Percentiles rank a stretch among this genome's conserved stretches.
These are phyloP conservation scores for Eucalyptus pauciflora DNA, from an alignment of 345 rosid genomes.

Conservation along the genomic window DNA sequence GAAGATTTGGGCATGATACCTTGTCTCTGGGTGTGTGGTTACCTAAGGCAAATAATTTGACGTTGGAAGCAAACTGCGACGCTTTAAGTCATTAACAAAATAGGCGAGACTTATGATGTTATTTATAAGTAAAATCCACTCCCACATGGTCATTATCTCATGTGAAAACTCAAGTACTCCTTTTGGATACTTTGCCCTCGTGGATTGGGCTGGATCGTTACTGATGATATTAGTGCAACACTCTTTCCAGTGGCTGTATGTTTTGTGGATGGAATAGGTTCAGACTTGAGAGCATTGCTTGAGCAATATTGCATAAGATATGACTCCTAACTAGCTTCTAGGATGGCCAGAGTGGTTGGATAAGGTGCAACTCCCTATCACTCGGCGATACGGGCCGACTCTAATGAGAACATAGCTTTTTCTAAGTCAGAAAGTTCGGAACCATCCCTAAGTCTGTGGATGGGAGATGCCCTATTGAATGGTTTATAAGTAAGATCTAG, in stretches of 20 bases:
- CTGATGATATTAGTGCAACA: not conserved
- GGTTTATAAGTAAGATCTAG: not conserved
- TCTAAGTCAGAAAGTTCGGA: not conserved
- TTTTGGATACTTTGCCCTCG: not conserved
- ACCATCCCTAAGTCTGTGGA: not conserved
- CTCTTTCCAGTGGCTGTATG: not conserved
- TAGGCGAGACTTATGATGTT: not conserved
- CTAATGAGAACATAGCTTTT: not conserved
- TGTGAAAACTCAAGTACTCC: not conserved
- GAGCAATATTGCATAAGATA: not conserved
- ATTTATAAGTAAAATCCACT: not conserved
- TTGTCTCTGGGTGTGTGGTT: not conserved
- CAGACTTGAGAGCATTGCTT: not conserved
- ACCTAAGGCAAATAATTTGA: not conserved
- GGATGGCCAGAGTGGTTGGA: not conserved
- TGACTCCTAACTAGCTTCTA: not conserved
- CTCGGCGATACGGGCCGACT: rapidly evolving
- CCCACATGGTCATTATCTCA: not conserved
- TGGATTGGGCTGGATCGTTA: not conserved
- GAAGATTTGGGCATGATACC: not conserved
- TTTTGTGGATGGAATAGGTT: not conserved
- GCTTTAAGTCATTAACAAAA: not conserved
- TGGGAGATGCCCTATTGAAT: not conserved
- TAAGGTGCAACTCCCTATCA: not conserved
- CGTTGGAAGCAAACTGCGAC: not conserved